Evolutionary conservation across 2,329 filamentous ascomycete species (phyloP).

Genomic region (Pyrenophora seminiperda): DNA sequence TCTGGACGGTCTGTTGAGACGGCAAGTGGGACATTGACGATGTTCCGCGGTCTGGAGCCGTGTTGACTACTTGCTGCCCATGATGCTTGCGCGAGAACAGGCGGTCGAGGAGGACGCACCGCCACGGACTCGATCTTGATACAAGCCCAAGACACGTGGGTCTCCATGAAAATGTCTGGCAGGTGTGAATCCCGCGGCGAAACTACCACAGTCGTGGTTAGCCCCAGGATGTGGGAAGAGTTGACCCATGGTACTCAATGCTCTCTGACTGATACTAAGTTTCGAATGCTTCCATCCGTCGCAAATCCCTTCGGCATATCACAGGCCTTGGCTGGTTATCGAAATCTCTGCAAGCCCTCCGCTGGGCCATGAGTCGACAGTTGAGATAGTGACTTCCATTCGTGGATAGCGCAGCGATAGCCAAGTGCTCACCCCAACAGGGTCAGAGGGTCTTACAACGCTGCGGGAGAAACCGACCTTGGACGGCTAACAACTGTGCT

Average conservation of each 20-base stretch:
- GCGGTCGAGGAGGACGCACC: constrained; percentile 26
- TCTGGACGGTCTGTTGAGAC: constrained; percentile 29
- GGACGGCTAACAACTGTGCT: constrained; percentile 23
- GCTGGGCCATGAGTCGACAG: constrained; percentile 9
- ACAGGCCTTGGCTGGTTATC: constrained; percentile 11
- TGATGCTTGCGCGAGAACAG: constrained; percentile 23
- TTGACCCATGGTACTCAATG: constrained; percentile 5
- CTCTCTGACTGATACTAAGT: background rate
- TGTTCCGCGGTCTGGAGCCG: constrained; percentile 41
- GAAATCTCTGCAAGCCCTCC: constrained; percentile 14
- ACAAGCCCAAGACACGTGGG: constrained; percentile 11
- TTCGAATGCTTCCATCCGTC: constrained; percentile 9
- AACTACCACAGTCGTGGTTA: constrained; percentile 11
- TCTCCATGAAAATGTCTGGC: constrained; percentile 7
- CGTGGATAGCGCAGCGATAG: constrained; percentile 11
- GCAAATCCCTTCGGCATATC: constrained; percentile 11
- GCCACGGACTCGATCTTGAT: constrained; percentile 19
- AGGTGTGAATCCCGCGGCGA: constrained; percentile 13
- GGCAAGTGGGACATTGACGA: constrained; percentile 38
- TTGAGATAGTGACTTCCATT: background rate
- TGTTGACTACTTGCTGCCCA: constrained; percentile 25
- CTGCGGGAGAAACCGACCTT: constrained; percentile 28
- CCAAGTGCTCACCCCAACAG: constrained; percentile 13
- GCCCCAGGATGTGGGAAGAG: constrained; percentile 7
- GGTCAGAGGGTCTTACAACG: constrained; percentile 22